Percentiles rank a stretch among this genome's conserved stretches.
Evolutionary conservation across 2,329 filamentous ascomycete species (phyloP).

Genomic region (Xylaria sp.): DNA sequence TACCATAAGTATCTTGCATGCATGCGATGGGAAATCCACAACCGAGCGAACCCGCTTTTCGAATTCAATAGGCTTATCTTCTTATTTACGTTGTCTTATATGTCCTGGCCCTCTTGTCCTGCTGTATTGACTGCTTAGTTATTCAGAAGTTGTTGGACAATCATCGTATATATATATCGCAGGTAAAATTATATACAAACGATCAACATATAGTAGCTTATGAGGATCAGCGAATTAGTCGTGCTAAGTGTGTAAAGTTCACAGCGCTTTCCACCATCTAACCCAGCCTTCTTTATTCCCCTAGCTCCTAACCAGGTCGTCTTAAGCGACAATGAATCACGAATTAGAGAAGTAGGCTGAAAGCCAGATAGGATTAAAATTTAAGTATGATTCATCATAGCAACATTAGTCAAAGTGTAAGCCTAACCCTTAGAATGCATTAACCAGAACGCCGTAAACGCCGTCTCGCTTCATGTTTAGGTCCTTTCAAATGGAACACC

Average conservation of each 20-base stretch:
- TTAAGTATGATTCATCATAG: constrained; percentile 1
- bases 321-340: neutral
- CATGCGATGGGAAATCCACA: constrained; percentile 23
- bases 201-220: neutral
- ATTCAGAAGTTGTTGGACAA: no score
- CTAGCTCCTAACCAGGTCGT: neutral
- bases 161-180: neutral
- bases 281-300: neutral
- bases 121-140: neutral
- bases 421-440: neutral
- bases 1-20: constrained; percentile 30
- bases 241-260: neutral
- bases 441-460: constrained; percentile 14
- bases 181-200: neutral
- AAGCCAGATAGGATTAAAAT: neutral
- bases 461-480: constrained; percentile 20
- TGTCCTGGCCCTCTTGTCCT: neutral
- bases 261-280: neutral
- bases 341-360: neutral
- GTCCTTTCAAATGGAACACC: neutral
- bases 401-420: constrained; percentile 4
- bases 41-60: constrained; percentile 14
- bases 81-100: neutral
- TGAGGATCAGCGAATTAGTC: neutral
- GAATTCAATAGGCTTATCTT: constrained; percentile 17